Percentiles rank a stretch among this genome's conserved stretches.
Conservation (phyloP, 805 yeast genomes). For the Kodamaea jinghongensis region DNA sequence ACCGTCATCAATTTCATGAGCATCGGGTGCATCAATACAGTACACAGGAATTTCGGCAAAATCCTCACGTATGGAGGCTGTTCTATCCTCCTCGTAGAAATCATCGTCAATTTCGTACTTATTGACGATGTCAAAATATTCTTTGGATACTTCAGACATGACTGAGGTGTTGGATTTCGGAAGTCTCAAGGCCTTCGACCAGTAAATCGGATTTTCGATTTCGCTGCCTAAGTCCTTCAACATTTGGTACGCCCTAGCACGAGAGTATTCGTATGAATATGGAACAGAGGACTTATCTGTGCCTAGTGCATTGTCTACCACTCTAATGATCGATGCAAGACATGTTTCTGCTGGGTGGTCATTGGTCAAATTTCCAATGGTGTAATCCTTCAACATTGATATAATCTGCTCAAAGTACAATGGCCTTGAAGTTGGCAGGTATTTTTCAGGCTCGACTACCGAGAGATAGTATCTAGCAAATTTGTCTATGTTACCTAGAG, state of each 20-base stretch:
- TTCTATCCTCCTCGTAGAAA: conserved; percentile 30
- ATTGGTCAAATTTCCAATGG: conserved; percentile 51
- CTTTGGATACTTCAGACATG: conserved; percentile 43
- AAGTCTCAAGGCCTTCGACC: conserved; percentile 45
- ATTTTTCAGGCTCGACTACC: conserved; percentile 1
- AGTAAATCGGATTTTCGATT: conserved; percentile 49
- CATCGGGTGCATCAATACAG: conserved; percentile 78
- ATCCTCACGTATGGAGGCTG: conserved; percentile 31
- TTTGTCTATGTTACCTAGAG: conserved; percentile 15
- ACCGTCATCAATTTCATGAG: conserved; percentile 95
- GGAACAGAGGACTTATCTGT: background rate
- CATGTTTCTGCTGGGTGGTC: conserved; percentile 47
- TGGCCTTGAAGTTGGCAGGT: conserved; percentile 12
- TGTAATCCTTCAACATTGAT: conserved; percentile 50
- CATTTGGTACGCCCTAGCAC: conserved; percentile 52
- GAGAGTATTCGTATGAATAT: conserved; percentile 44
- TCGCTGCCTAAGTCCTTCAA: conserved; percentile 26
- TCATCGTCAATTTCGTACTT: conserved; percentile 15
- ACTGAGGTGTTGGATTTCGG: conserved; percentile 44
- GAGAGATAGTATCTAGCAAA: conserved; percentile 21
- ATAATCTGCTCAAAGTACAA: conserved; percentile 35
- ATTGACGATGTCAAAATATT: conserved; percentile 36
- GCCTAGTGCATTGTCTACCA: conserved; percentile 18
- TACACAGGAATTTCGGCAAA: conserved; percentile 52
- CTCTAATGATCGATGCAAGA: conserved; percentile 29